These are phyloP conservation scores for Tolypocladium album DNA, from an alignment of 2,329 filamentous ascomycete species.

Conservation along the genomic window DNA sequence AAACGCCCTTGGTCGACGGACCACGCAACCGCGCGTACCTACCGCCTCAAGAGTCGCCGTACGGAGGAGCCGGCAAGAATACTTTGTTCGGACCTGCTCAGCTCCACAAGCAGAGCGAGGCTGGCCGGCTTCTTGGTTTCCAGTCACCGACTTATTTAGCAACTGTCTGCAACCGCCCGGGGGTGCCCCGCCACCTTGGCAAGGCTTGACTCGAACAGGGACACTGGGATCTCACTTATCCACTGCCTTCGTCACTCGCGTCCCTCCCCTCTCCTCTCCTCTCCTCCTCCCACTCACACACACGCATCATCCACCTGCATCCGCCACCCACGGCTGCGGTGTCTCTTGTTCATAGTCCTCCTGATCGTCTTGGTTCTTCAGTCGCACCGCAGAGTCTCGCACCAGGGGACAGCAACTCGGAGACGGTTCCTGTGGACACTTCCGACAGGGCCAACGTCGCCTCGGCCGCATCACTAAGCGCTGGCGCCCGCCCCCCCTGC, in stretches of 20 bases:
- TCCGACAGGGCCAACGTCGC: background rate
- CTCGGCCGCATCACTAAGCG: background rate
- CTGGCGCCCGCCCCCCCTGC: background rate
- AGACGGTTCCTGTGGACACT: background rate
- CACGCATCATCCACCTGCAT: background rate
- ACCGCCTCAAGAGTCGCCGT: background rate
- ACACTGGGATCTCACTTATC: background rate
- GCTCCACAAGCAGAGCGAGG: background rate
- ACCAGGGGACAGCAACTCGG: background rate
- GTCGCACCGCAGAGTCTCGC: background rate
- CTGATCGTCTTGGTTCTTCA: slow-evolving; percentile 2
- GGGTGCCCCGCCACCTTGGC: background rate
- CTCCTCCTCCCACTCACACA: background rate
- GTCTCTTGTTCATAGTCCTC: background rate
- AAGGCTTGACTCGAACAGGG: slow-evolving; percentile 4
- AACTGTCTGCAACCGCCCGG: background rate
- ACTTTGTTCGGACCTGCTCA: background rate
- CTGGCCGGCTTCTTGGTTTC: background rate
- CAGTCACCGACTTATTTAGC: background rate
- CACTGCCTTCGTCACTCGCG: background rate
- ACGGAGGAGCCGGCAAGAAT: background rate
- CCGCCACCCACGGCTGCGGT: background rate
- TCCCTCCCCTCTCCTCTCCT: background rate
- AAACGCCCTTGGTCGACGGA: background rate
- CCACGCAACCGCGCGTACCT: no score